Base-by-base conservation (phyloP, 2,329 filamentous ascomycete genomes). In the Colletotrichum sp. region DNA sequence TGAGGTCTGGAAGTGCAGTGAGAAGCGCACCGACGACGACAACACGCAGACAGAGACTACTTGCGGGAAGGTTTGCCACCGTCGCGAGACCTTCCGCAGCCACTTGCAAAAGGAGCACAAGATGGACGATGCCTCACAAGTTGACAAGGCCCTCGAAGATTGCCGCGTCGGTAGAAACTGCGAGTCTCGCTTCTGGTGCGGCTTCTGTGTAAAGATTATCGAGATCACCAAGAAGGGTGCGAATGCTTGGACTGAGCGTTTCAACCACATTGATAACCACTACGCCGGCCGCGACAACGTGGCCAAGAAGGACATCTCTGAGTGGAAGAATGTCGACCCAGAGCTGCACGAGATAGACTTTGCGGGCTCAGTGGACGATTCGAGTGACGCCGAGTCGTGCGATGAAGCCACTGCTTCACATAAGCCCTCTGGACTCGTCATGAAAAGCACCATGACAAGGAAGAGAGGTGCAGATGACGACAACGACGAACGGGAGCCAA, bases 111-210 rank as follows among this genome's bases (percentile, higher is more conserved):
- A 84, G 8, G 84, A 89, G 9, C 92, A 94, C 77, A 82, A 67
- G 49, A 81, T 85, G 67, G 71, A 59, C 1, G 83, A 87, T 28
- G 52, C 72, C 1, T 78, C 79, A 8, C 69, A 79, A 3, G 55
- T 89, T 2, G 86, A 90, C 2, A 79, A 82, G 2, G 89, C 88
- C 73, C 80, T 92, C 3, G 87, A 90, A 32, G 85, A 83, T 8
- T 91, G 91, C 78, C 90, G 90, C 8, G 90, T 95, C 32, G 94
- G 94, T 0, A 87, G 90, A 16, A 93, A 94, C 75, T 91, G 89
- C 34, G 91, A 94, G 78, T 85, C 86, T 3, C 87, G 89, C 8
- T 98, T 95, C 84, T 98, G 96, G 96, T 98, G 96, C 81, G 96
- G 96, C 0, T 98, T 98, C 82, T 98, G 95, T 82, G 81, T 85